phyloP scores from a whole-genome alignment of 75 land plant species.

The Pinus albicaulis region DNA sequence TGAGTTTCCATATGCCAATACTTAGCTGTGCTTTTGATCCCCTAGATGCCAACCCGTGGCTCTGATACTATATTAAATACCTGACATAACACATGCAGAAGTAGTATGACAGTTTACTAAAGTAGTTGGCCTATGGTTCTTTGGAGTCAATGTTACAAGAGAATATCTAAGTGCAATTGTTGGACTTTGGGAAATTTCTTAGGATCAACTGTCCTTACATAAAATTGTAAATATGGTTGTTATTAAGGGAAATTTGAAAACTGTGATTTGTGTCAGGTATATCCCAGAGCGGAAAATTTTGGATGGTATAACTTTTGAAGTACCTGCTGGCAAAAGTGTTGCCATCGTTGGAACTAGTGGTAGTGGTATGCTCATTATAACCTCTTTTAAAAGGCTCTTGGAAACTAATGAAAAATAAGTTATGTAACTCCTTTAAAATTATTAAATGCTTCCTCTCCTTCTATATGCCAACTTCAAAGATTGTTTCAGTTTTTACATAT shows the following conservation, averaged over 20 bases:
- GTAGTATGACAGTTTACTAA: too few species aligned
- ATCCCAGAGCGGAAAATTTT: conserved; percentile 65
- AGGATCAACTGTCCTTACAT: neutral
- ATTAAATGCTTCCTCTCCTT: neutral
- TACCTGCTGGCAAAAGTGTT: conserved; percentile 87
- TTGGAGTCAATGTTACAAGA: too few species aligned
- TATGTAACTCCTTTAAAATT: neutral
- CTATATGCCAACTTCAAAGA: too few species aligned
- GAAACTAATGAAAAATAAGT: neutral
- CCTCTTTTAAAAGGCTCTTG: neutral
- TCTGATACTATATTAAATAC: too few species aligned
- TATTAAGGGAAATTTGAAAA: conserved; percentile 2
- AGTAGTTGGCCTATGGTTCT: too few species aligned
- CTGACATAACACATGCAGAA: too few species aligned
- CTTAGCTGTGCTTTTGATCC: too few species aligned
- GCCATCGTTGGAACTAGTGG: conserved; percentile 99
- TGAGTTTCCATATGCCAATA: too few species aligned
- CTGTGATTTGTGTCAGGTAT: conserved; percentile 32
- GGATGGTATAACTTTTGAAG: conserved; percentile 90
- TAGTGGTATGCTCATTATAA: conserved; percentile 67
- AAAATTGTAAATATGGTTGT: neutral
- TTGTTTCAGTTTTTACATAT: too few species aligned
- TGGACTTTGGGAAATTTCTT: too few species aligned
- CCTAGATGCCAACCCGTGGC: too few species aligned
- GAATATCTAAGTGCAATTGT: too few species aligned